Conservation (phyloP, 1,284 basidiomycete genomes). For the Marasmius tenuissimus region DNA sequence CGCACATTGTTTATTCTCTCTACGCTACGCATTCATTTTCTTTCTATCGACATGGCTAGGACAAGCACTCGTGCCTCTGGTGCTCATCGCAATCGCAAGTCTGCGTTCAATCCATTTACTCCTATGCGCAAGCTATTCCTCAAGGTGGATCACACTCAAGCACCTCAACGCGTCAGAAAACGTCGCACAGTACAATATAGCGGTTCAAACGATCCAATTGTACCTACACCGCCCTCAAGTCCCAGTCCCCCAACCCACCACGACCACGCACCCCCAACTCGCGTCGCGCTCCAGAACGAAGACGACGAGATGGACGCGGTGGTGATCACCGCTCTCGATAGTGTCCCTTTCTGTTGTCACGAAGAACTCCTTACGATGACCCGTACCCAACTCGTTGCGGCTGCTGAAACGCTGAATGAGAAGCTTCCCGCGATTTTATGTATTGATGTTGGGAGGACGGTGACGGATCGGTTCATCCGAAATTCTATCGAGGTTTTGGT, state of each 20-base stretch:
- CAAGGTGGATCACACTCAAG: slow-evolving; percentile 21
- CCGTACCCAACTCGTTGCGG: slow-evolving; percentile 41
- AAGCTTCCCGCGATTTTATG: slow-evolving; percentile 45
- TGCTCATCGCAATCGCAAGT: background rate
- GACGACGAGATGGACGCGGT: slow-evolving; percentile 49
- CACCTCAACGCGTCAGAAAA: slow-evolving; percentile 14
- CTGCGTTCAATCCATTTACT: slow-evolving; percentile 17
- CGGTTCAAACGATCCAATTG: slow-evolving; percentile 16
- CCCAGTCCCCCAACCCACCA: background rate
- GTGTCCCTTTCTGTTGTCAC: slow-evolving; percentile 60
- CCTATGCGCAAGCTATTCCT: slow-evolving; percentile 29
- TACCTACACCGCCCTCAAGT: slow-evolving; percentile 18
- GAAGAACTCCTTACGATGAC: slow-evolving; percentile 59
- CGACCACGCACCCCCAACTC: slow-evolving; percentile 1
- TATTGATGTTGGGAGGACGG: slow-evolving; percentile 36
- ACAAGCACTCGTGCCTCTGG: background rate
- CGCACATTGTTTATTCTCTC: too few relatives aligned
- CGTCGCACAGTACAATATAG: slow-evolving; percentile 14
- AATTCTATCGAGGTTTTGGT: slow-evolving; percentile 50
- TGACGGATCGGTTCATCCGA: slow-evolving; percentile 41
- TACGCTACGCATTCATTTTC: too few relatives aligned
- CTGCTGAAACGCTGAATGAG: slow-evolving; percentile 46
- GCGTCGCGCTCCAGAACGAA: slow-evolving; percentile 51
- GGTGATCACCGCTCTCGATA: slow-evolving; percentile 53
- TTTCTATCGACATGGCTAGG: background rate